Percentiles rank a stretch among this genome's conserved stretches.
Conservation (phyloP, 768 basidiomycete genomes). For the Lactarius hatsudake region DNA sequence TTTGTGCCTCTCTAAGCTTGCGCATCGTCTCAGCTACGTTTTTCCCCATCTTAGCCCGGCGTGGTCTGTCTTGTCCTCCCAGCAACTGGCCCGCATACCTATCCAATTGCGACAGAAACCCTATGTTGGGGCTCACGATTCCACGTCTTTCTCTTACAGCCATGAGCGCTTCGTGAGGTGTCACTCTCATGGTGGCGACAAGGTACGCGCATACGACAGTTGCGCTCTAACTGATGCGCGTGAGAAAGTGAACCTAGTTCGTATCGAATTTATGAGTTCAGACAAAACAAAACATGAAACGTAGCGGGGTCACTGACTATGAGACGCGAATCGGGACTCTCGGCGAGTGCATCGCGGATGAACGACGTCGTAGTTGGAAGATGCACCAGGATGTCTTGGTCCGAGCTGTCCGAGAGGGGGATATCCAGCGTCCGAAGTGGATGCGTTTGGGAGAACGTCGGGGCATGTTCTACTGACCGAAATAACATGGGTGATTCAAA, state of each 20-base stretch:
- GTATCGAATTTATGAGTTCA: background rate
- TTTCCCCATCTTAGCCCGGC: background rate
- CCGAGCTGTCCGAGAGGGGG: constrained; percentile 41
- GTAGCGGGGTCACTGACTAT: constrained; percentile 39
- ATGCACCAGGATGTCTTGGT: constrained; percentile 44
- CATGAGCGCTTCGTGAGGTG: constrained; percentile 32
- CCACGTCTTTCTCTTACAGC: constrained; percentile 29
- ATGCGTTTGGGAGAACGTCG: constrained; percentile 30
- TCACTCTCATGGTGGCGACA: constrained; percentile 32
- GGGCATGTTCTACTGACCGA: constrained; percentile 56
- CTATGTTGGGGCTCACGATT: constrained; percentile 34
- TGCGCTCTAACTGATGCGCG: constrained; percentile 73
- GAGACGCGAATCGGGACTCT: constrained; percentile 44
- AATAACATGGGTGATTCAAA: constrained; percentile 73
- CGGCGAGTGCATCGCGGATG: constrained; percentile 47
- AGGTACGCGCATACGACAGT: constrained; percentile 75
- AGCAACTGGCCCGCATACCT: constrained; percentile 6
- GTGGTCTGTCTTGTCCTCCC: background rate
- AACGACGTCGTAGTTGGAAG: constrained; percentile 50
- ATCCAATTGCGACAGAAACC: constrained; percentile 35
- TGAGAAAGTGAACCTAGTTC: constrained; percentile 68
- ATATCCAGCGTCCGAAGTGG: constrained; percentile 53
- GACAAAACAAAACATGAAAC: background rate
- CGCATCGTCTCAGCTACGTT: constrained; percentile 13
- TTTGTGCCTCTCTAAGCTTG: constrained; percentile 4